Percentiles rank a stretch among this genome's conserved stretches.
Conservation (phyloP, 768 basidiomycete species). For the Hydnum rufescens region DNA sequence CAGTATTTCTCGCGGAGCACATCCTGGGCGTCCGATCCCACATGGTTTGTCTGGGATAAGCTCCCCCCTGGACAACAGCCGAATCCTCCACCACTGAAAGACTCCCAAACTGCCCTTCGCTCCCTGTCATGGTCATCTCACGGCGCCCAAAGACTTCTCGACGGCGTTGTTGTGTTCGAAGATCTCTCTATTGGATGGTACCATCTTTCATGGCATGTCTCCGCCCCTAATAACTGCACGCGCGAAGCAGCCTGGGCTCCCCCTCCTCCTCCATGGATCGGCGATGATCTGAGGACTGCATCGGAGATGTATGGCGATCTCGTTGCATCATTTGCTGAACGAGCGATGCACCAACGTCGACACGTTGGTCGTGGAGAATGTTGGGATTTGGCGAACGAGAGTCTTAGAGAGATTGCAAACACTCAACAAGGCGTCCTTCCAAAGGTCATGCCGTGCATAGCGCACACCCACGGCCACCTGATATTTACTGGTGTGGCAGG, state of each 20-base stretch:
- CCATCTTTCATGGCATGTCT: background rate
- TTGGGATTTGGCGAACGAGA: constrained; percentile 38
- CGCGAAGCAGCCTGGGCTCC: background rate
- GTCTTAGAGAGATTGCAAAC: constrained; percentile 21
- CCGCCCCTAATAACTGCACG: background rate
- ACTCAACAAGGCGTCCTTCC: constrained; percentile 24
- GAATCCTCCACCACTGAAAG: too few species aligned
- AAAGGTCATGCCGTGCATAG: constrained; percentile 28
- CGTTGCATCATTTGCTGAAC: constrained; percentile 29
- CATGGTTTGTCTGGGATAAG: too few species aligned
- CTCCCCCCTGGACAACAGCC: too few species aligned
- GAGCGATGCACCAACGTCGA: constrained; percentile 23
- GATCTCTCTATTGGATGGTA: constrained; percentile 1
- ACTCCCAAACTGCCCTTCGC: background rate
- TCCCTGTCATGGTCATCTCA: background rate
- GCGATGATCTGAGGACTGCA: constrained; percentile 22
- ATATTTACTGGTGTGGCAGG: constrained; percentile 26
- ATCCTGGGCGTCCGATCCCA: too few species aligned
- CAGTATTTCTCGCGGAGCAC: too few species aligned
- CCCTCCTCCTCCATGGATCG: background rate
- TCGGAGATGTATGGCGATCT: constrained; percentile 30
- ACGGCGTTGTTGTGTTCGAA: background rate
- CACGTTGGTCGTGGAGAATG: constrained; percentile 35
- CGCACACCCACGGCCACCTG: constrained; percentile 35
- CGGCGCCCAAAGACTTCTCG: background rate